Percentiles rank a stretch among this genome's conserved stretches.
phyloP scores from a whole-genome alignment of 371 early-diverging fungal genomes.

The Thermomucor indicae-seudaticae region DNA sequence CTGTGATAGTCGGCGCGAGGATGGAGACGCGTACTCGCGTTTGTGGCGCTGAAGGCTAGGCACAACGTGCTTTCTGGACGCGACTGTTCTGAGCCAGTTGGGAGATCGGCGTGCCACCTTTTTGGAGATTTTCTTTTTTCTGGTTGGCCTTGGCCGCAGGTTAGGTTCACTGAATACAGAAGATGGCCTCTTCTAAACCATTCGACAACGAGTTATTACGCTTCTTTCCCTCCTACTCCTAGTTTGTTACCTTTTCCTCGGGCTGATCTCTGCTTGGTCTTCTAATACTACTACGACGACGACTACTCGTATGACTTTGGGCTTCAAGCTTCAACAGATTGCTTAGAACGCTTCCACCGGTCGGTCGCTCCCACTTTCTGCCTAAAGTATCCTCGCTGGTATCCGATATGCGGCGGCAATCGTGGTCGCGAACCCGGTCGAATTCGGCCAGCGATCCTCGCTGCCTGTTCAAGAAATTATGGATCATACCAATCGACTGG shows the following conservation, averaged over 20 bases:
- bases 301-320: neutral
- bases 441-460: neutral
- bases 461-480: conserved; percentile 21
- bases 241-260: neutral
- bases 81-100: conserved; percentile 29
- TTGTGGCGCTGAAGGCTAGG: conserved; percentile 29
- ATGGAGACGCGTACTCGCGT: conserved; percentile 18
- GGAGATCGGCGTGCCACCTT: conserved; percentile 18
- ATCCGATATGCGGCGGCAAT: too few relatives aligned
- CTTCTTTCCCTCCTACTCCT: neutral
- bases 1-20: conserved; percentile 31
- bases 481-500: conserved; percentile 32
- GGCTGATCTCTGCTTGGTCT: neutral
- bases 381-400: neutral
- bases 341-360: conserved; percentile 28
- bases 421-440: neutral
- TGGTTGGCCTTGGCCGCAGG: neutral
- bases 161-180: neutral
- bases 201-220: neutral
- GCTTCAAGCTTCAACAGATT: conserved; percentile 35
- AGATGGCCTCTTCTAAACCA: neutral
- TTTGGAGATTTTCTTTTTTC: conserved; percentile 2
- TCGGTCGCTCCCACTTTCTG: neutral
- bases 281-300: neutral
- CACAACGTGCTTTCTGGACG: conserved; percentile 30